Base-by-base conservation (phyloP, 768 basidiomycete genomes). In the Macrolepiota dolichaula region DNA sequence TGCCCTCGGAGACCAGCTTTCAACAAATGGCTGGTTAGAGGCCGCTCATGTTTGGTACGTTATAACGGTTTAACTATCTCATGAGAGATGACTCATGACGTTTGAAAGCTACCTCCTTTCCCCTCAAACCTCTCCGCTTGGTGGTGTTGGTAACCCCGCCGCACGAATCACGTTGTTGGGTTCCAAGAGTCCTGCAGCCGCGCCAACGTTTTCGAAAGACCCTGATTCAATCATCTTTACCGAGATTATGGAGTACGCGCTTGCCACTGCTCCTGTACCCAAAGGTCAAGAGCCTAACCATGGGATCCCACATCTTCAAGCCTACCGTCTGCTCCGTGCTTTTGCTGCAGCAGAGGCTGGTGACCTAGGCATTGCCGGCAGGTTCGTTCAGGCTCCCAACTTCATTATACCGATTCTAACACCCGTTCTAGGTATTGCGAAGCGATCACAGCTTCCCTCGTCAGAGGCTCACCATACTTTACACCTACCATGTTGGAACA, bases 31-130 rank as follows among this genome's bases (percentile, higher is more conserved):
- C 36, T 86, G 91, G 75, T 73, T 85, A 9, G 89, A 95, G 66
- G 94, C 95, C 17, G 94, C 94, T 24, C 96, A 98, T 78, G 85
- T 80, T 61, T 99, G 97, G 96, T 98, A 68, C 64, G 88, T 65
- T 44, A 9, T 37, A 11, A 15, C 7, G 32, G 24, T 50, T 42
- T 29, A 32, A 35, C 5, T 29, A 32, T 27, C 5, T 29, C 29
- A 32, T 19, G 11, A 2, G 32, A 29, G n/a, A 7, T n/a, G 4
- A 52, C 29, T 59, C 24, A 42, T 61, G 51, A 36, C 65, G 56
- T 70, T 22, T 24, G 55, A 7, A 65, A 96, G 94, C 69, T 94
- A 96, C 69, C 77, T 98, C 4, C 82, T 98, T 42, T 90, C 96
- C 2, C 88, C 89, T 13, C 89, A 91, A 65, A 90, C 93, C 0